These are phyloP conservation scores for Hymenoscyphus linearis DNA, from an alignment of 2,329 filamentous ascomycete genomes.

Conservation along the genomic window DNA sequence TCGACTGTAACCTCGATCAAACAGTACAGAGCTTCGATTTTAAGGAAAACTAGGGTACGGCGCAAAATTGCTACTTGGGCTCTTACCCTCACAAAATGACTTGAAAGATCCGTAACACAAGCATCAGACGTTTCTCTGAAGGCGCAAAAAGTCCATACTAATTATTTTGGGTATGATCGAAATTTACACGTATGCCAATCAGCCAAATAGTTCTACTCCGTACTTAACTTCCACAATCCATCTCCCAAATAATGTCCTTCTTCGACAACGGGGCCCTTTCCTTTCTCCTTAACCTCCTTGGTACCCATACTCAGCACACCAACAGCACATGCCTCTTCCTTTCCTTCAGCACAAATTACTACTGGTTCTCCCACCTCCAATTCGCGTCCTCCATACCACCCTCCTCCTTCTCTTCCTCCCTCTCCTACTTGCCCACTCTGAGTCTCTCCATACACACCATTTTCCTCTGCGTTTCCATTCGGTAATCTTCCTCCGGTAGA, in stretches of 20 bases:
- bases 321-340: conserved; percentile 84
- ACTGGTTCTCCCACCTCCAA: conserved; percentile 78
- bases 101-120: not conserved
- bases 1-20: too few relatives aligned
- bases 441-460: conserved; percentile 30
- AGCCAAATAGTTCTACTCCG: conserved; percentile 19
- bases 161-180: not conserved
- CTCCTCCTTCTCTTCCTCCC: conserved; percentile 32
- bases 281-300: conserved; percentile 86
- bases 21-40: too few relatives aligned
- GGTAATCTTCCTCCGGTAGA: conserved; percentile 77
- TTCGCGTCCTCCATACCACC: conserved; percentile 55
- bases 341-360: conserved; percentile 87
- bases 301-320: conserved; percentile 80
- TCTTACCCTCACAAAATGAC: not conserved
- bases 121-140: not conserved
- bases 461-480: conserved; percentile 33
- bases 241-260: conserved; percentile 91
- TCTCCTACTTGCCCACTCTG: conserved; percentile 18
- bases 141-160: not conserved
- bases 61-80: too few relatives aligned
- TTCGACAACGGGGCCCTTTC: conserved; percentile 91
- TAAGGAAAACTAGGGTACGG: too few relatives aligned
- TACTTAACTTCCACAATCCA: conserved; percentile 67
- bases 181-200: not conserved